phyloP scores from a whole-genome alignment of 192 early-diverging fungal genomes.

The Coemansia sp. region DNA sequence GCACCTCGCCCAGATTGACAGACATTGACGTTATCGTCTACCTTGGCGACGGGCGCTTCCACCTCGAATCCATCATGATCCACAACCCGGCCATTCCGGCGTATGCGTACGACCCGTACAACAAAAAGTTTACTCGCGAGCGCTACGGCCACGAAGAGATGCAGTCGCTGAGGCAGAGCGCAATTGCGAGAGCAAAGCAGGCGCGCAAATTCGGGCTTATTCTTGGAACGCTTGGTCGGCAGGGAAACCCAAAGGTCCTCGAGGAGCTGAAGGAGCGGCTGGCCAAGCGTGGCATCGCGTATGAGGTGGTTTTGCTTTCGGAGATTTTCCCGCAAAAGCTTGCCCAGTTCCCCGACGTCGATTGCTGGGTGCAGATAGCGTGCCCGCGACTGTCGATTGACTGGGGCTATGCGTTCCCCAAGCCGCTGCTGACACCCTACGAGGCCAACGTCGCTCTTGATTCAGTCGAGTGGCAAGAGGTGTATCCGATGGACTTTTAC shows the following conservation, averaged over 20 bases:
- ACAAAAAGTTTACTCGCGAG: constrained; percentile 88
- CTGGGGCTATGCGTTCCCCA: constrained; percentile 95
- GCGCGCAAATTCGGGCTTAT: constrained; percentile 87
- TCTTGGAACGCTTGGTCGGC: constrained; percentile 92
- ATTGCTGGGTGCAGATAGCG: constrained; percentile 92
- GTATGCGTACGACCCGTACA: constrained; percentile 94
- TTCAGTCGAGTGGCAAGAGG: constrained; percentile 70
- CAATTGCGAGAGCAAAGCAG: constrained; percentile 69
- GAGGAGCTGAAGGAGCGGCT: constrained; percentile 74
- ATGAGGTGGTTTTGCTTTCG: constrained; percentile 76
- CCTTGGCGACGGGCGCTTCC: constrained; percentile 95
- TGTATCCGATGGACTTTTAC: constrained; percentile 99
- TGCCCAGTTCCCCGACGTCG: constrained; percentile 78
- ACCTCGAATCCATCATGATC: constrained; percentile 99
- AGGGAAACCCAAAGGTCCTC: constrained; percentile 91
- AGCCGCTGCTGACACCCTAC: constrained; percentile 90
- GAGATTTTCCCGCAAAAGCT: constrained; percentile 96
- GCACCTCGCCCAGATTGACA: constrained; percentile 82
- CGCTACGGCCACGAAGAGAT: constrained; percentile 92
- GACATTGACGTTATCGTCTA: constrained; percentile 77
- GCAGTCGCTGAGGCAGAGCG: constrained; percentile 77
- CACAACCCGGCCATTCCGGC: constrained; percentile 87
- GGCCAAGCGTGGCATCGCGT: constrained; percentile 56
- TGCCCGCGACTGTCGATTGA: constrained; percentile 97
- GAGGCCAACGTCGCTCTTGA: constrained; percentile 89